Percentiles rank a stretch among this genome's conserved stretches.
These are phyloP conservation scores for Helicocarpus griseus DNA, from an alignment of 2,329 filamentous ascomycete genomes.

Conservation along the genomic window DNA sequence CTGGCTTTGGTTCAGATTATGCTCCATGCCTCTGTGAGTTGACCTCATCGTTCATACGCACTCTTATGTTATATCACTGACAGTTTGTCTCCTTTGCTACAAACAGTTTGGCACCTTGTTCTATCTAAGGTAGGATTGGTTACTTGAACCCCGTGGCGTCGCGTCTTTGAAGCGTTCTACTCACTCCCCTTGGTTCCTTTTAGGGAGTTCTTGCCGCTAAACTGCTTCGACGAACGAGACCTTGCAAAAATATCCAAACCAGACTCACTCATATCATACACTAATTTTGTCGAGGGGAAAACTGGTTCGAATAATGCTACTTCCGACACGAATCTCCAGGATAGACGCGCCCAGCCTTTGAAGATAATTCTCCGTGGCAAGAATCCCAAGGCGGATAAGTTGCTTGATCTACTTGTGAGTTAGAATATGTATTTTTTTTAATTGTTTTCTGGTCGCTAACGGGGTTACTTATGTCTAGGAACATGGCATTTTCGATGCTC, in stretches of 20 bases:
- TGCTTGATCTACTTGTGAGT: slow-evolving; percentile 40
- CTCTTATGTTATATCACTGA: slow-evolving; percentile 5
- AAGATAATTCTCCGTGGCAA: slow-evolving; percentile 32
- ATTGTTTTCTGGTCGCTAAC: background rate
- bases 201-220: slow-evolving; percentile 26
- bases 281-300: slow-evolving; percentile 19
- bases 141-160: background rate
- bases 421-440: background rate
- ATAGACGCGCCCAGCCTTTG: slow-evolving; percentile 25
- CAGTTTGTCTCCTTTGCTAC: background rate
- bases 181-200: slow-evolving; percentile 9
- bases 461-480: slow-evolving; percentile 28
- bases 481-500: slow-evolving; percentile 38
- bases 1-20: slow-evolving; percentile 39
- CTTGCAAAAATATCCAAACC: slow-evolving; percentile 19
- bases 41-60: background rate
- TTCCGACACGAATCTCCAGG: slow-evolving; percentile 9
- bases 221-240: slow-evolving; percentile 26
- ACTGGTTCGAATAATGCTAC: slow-evolving; percentile 6
- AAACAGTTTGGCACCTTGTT: slow-evolving; percentile 26
- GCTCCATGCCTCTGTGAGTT: slow-evolving; percentile 37
- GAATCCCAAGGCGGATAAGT: slow-evolving; percentile 32
- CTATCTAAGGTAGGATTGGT: slow-evolving; percentile 22
- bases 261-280: slow-evolving; percentile 19
- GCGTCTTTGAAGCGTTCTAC: slow-evolving; percentile 6